phyloP scores from a whole-genome alignment of 148 eudicot genomes.

The Selenicereus undatus region DNA sequence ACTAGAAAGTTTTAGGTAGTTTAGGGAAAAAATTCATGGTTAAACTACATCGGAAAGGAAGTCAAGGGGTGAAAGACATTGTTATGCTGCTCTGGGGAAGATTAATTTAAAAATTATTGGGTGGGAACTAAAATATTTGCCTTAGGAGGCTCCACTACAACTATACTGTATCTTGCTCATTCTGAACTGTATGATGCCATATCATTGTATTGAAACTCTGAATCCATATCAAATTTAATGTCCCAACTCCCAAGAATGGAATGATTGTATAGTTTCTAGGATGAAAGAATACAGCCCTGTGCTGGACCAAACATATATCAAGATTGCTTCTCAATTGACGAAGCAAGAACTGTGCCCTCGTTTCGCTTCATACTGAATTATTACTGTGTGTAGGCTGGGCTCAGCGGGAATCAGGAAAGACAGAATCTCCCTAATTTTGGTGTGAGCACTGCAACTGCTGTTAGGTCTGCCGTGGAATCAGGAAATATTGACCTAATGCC shows the following conservation, averaged over 20 bases:
- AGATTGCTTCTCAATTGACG: too few relatives aligned
- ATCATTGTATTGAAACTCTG: background rate
- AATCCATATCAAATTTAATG: background rate
- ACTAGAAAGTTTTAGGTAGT: too few relatives aligned
- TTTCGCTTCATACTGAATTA: constrained; percentile 10
- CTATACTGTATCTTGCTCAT: background rate
- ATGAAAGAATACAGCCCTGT: background rate
- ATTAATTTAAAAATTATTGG: too few relatives aligned
- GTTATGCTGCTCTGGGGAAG: too few relatives aligned
- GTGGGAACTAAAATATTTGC: too few relatives aligned
- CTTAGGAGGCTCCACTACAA: too few relatives aligned
- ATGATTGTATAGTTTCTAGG: background rate
- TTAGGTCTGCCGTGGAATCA: constrained; percentile 25
- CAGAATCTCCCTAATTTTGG: constrained; percentile 29
- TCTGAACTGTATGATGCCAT: background rate
- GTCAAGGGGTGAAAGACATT: too few relatives aligned
- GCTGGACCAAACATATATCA: too few relatives aligned
- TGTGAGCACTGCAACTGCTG: constrained; percentile 23
- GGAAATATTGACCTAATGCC: constrained; percentile 53
- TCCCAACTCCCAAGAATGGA: background rate
- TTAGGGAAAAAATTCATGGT: too few relatives aligned
- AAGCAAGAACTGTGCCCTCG: too few relatives aligned
- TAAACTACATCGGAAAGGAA: too few relatives aligned
- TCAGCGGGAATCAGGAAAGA: constrained; percentile 23
- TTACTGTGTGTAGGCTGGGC: constrained; percentile 26